A percentile compares a stretch with the other conserved stretches of the same genome.
phyloP scores from a whole-genome alignment of 2,329 filamentous ascomycete genomes.

The Tympanopsis confertula region DNA sequence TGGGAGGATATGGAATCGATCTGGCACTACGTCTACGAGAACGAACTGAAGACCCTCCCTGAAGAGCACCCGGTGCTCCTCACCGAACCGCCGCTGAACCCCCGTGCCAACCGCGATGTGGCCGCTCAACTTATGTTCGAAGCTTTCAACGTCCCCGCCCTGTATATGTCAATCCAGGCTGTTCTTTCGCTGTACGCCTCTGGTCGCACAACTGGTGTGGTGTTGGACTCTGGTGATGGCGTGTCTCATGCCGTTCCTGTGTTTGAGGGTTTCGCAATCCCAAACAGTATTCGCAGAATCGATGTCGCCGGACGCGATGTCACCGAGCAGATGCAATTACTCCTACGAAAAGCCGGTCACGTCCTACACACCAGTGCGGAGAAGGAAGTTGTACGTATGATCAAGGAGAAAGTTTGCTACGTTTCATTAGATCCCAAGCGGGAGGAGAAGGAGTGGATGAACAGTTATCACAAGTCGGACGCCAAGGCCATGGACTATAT shows the following conservation, averaged over 20 bases:
- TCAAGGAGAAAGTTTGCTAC: conserved; percentile 92
- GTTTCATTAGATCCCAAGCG: conserved; percentile 81
- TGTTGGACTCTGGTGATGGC: conserved; percentile 88
- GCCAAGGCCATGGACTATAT: conserved; percentile 72
- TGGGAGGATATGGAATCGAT: conserved; percentile 99
- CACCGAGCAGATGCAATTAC: conserved; percentile 83
- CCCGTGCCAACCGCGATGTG: conserved; percentile 86
- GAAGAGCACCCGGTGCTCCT: conserved; percentile 97
- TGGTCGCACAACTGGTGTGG: conserved; percentile 88
- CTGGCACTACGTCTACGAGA: conserved; percentile 95
- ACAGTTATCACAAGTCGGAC: conserved; percentile 62
- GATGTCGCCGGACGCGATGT: conserved; percentile 94
- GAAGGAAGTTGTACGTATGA: conserved; percentile 95
- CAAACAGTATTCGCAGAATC: conserved; percentile 86
- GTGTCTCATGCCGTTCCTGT: conserved; percentile 96
- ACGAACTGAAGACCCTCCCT: conserved; percentile 89
- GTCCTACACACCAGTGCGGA: conserved; percentile 96
- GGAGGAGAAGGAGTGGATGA: conserved; percentile 93
- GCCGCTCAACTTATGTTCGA: conserved; percentile 97
- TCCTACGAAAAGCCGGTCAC: conserved; percentile 84
- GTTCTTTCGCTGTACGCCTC: conserved; percentile 93
- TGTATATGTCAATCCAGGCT: conserved; percentile 95
- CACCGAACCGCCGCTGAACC: conserved; percentile 92
- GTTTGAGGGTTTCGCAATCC: conserved; percentile 94
- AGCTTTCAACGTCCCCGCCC: conserved; percentile 92